These are phyloP conservation scores for Vitellaria paradoxa DNA, from an alignment of 179 eudicot genomes.

Conservation along the genomic window DNA sequence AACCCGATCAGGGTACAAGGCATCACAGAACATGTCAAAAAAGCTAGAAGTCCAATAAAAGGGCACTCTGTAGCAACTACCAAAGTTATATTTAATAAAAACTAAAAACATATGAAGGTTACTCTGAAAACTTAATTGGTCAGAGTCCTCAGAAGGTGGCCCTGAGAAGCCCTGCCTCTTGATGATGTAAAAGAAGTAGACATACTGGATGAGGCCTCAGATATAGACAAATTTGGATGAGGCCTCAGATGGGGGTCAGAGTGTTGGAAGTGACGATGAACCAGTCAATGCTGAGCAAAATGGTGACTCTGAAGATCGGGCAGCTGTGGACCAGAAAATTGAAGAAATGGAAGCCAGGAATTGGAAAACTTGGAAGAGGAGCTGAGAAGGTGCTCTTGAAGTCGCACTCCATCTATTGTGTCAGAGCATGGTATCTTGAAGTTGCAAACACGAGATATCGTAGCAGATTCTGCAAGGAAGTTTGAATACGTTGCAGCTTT, in stretches of 20 bases:
- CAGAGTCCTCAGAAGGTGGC: slow-evolving; percentile 41
- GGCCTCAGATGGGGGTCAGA: slow-evolving; percentile 24
- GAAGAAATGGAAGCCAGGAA: slow-evolving; percentile 58
- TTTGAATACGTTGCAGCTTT: too few relatives aligned
- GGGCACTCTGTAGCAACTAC: slow-evolving; percentile 17
- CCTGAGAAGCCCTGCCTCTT: slow-evolving; percentile 29
- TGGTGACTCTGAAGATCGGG: slow-evolving; percentile 29
- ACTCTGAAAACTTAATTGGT: slow-evolving; percentile 40
- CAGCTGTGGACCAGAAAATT: slow-evolving; percentile 42
- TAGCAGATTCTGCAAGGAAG: too few relatives aligned
- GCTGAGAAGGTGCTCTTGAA: slow-evolving; percentile 86
- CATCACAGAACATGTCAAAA: slow-evolving; percentile 29
- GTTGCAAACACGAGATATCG: too few relatives aligned
- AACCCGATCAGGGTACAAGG: slow-evolving; percentile 27
- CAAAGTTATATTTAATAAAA: slow-evolving; percentile 23
- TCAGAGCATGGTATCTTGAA: slow-evolving; percentile 70
- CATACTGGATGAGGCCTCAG: slow-evolving; percentile 24
- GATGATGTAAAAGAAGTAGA: slow-evolving; percentile 50
- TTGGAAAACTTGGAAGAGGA: slow-evolving; percentile 76
- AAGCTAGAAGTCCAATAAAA: slow-evolving; percentile 25
- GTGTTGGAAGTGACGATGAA: slow-evolving; percentile 38
- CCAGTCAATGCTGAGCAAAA: slow-evolving; percentile 24
- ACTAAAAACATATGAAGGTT: slow-evolving; percentile 22
- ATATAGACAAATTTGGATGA: too few relatives aligned
- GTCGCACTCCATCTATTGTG: slow-evolving; percentile 73